These are phyloP conservation scores for Roridomyces roridus DNA, from an alignment of 768 basidiomycete genomes.

Conservation along the genomic window DNA sequence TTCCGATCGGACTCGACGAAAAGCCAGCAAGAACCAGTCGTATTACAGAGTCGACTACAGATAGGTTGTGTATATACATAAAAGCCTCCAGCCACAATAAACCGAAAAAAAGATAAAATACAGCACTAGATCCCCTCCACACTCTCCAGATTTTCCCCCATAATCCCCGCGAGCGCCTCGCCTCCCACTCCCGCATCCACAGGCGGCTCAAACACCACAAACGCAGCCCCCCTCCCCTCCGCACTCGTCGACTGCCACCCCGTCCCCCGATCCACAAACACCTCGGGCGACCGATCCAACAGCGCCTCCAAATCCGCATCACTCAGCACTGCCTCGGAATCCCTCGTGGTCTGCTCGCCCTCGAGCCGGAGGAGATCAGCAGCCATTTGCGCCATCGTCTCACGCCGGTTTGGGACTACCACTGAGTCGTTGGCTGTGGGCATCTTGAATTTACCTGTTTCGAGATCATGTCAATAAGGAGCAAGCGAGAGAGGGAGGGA, in stretches of 20 bases:
- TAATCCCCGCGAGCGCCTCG: conserved; percentile 72
- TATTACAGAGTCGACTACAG: no score
- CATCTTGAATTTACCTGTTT: conserved; percentile 84
- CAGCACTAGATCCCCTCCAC: conserved; percentile 9
- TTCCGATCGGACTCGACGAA: no score
- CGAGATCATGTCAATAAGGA: background rate
- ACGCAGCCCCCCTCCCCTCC: conserved; percentile 56
- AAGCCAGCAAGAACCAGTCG: no score
- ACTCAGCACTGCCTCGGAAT: conserved; percentile 75
- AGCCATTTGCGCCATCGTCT: conserved; percentile 83
- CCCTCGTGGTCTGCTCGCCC: conserved; percentile 82
- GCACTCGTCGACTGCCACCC: conserved; percentile 68
- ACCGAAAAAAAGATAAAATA: background rate
- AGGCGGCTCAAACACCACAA: conserved; percentile 80
- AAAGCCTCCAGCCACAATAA: no score
- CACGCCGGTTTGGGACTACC: conserved; percentile 47
- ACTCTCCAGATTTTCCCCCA: conserved; percentile 59
- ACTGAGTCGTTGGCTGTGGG: conserved; percentile 58
- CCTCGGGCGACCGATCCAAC: conserved; percentile 78
- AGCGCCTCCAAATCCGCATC: conserved; percentile 83
- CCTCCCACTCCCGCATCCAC: conserved; percentile 56
- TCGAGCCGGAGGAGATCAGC: conserved; percentile 79
- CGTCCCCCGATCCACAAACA: conserved; percentile 70
- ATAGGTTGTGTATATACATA: no score
- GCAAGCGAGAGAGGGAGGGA: background rate